Evolutionary conservation across 257 asterid genomes (phyloP).

Genomic region (Ligustrum vulgare): DNA sequence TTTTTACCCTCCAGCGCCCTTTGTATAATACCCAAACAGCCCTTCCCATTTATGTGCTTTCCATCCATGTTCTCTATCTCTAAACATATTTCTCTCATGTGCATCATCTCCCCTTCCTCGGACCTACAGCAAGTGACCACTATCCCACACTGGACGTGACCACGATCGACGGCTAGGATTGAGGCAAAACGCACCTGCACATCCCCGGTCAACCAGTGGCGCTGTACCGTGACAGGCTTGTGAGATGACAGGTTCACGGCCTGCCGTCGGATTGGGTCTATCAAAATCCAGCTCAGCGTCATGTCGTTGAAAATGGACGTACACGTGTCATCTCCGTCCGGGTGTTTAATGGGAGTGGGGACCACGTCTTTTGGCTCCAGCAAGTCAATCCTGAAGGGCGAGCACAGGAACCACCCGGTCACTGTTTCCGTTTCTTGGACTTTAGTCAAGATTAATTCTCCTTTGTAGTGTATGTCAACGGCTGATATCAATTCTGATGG

Average conservation of each 20-base stretch:
- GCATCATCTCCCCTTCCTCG: conserved; percentile 64
- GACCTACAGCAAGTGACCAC: conserved; percentile 65
- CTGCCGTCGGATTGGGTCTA: conserved; percentile 49
- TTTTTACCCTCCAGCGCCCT: conserved; percentile 65
- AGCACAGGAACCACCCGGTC: conserved; percentile 79
- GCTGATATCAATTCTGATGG: conserved; percentile 63
- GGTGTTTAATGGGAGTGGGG: conserved; percentile 48
- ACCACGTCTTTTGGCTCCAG: conserved; percentile 71
- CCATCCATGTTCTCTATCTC: conserved; percentile 89
- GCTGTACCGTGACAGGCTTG: conserved; percentile 55
- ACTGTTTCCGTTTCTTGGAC: conserved; percentile 59
- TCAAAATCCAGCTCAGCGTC: conserved; percentile 71
- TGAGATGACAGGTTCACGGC: conserved; percentile 71
- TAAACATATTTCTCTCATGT: conserved; percentile 72
- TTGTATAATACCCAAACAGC: conserved; percentile 63
- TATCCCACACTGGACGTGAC: conserved; percentile 57
- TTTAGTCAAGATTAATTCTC: conserved; percentile 41
- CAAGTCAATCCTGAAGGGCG: conserved; percentile 78
- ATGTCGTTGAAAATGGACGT: conserved; percentile 26
- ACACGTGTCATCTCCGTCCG: conserved; percentile 41
- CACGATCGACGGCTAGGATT: conserved; percentile 35
- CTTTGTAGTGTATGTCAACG: conserved; percentile 60
- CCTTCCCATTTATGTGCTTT: conserved; percentile 70
- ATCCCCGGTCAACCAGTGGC: conserved; percentile 88
- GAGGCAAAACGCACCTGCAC: conserved; percentile 61